Evolutionary conservation across 495 filamentous ascomycete genomes (phyloP).

Genomic region (Terfezia boudieri): DNA sequence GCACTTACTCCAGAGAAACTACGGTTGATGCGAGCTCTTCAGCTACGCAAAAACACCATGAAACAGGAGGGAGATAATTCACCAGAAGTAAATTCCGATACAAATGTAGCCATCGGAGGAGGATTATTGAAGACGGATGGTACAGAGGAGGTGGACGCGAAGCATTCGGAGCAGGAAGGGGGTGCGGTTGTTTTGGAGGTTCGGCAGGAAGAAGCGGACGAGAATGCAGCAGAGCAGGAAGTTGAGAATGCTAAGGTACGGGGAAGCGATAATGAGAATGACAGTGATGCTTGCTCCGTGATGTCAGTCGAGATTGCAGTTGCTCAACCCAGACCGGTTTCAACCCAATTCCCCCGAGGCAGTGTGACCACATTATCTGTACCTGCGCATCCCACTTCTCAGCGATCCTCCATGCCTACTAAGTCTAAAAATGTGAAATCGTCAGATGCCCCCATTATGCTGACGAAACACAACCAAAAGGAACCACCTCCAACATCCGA

Average conservation of each 20-base stretch:
- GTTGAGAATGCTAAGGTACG: neutral
- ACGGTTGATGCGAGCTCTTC: constrained; percentile 78
- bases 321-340: neutral
- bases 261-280: neutral
- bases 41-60: constrained; percentile 52
- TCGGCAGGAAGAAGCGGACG: no score
- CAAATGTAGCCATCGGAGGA: neutral
- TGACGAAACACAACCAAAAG: neutral
- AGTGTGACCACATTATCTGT: no score
- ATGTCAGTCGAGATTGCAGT: neutral
- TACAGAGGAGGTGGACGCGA: neutral
- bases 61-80: constrained; percentile 8
- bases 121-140: neutral
- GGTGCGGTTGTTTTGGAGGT: neutral
- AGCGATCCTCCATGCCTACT: no score
- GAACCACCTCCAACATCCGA: neutral
- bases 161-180: neutral
- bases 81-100: neutral
- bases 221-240: neutral
- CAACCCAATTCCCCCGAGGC: neutral
- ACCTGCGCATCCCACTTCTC: no score
- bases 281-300: neutral
- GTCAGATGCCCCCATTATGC: neutral
- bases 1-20: constrained; percentile 73
- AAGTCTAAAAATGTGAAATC: neutral